These are phyloP conservation scores for Leishmania amazonensis DNA, from an alignment of 208 protist genomes.

Conservation along the genomic window DNA sequence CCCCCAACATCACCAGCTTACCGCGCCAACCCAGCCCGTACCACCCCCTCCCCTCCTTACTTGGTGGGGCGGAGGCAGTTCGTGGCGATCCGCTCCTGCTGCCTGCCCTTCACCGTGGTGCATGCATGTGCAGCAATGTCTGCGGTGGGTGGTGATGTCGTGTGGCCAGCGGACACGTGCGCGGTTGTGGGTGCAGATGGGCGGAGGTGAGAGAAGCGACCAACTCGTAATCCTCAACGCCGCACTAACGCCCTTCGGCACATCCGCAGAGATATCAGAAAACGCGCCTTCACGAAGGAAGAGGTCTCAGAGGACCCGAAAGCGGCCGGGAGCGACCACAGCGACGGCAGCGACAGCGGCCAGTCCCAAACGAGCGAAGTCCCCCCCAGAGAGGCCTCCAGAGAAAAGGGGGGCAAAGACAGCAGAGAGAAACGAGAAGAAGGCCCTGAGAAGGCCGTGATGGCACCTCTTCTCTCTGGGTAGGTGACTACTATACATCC, in stretches of 20 bases:
- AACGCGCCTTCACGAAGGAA: background rate
- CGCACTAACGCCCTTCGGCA: background rate
- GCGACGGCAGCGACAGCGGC: background rate
- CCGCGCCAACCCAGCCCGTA: background rate
- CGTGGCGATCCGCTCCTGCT: background rate
- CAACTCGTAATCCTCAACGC: background rate
- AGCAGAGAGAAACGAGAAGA: background rate
- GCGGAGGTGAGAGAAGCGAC: background rate
- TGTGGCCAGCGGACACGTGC: background rate
- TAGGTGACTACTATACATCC: conserved; percentile 4
- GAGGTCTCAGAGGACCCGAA: background rate
- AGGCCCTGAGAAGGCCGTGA: background rate
- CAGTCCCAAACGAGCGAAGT: background rate
- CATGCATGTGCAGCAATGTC: background rate
- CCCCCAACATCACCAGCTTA: background rate
- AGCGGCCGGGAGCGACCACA: background rate
- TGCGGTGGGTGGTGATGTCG: background rate
- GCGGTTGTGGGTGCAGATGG: background rate
- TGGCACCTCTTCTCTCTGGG: background rate
- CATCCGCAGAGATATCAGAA: background rate
- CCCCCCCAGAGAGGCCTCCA: background rate
- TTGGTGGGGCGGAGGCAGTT: background rate
- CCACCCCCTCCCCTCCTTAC: too few relatives aligned
- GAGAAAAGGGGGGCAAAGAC: background rate
- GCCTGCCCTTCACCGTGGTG: background rate